Evolutionary conservation across 2,329 filamentous ascomycete species (phyloP).

Genomic region (Furcasterigmium sp.): DNA sequence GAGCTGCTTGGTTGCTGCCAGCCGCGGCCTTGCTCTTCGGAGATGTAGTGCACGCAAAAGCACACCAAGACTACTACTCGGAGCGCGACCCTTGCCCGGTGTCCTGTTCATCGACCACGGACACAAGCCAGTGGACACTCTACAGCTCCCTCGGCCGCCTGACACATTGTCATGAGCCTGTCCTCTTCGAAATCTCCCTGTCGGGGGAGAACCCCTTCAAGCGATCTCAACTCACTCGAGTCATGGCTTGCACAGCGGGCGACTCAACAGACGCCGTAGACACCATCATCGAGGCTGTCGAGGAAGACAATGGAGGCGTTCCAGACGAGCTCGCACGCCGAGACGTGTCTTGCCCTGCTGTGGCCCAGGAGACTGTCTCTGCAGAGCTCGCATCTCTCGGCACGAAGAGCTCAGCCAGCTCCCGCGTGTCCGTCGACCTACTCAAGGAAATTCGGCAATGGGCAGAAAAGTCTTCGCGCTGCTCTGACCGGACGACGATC

Average conservation of each 20-base stretch:
- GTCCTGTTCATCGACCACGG: not conserved
- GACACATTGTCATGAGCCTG: not conserved
- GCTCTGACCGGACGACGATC: no score
- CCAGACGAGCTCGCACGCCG: no score
- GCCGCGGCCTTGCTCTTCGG: not conserved
- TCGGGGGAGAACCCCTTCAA: not conserved
- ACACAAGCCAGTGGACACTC: not conserved
- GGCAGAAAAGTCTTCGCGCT: not conserved
- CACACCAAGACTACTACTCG: no score
- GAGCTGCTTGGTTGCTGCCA: not conserved
- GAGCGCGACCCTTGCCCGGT: not conserved
- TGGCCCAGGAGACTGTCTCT: no score
- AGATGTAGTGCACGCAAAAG: not conserved
- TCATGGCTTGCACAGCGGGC: not conserved
- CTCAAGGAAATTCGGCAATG: not conserved
- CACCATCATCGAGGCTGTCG: not conserved
- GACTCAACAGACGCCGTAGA: not conserved
- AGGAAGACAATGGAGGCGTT: no score
- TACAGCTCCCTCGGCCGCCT: not conserved
- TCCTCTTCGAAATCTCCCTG: not conserved
- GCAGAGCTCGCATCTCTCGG: no score
- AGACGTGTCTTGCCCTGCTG: no score
- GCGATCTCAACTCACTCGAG: not conserved
- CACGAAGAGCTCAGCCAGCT: no score
- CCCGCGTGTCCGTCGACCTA: no score